Conservation (phyloP, 257 asterid species). For the Gentiana straminea region DNA sequence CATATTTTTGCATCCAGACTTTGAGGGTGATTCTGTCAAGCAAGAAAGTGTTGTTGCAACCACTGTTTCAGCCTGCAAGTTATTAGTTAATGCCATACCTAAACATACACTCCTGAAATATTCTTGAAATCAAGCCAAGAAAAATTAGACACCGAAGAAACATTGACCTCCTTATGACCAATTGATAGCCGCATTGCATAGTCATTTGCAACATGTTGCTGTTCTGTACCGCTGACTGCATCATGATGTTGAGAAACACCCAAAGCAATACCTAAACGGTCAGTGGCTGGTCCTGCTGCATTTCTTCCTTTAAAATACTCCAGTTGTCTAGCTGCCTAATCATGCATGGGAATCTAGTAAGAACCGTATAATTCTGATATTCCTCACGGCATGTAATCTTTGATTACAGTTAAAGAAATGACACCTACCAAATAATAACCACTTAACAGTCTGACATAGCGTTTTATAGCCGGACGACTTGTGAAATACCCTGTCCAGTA, state of each 20-base stretch:
- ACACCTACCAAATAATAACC: slow-evolving; percentile 69
- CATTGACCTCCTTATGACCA: slow-evolving; percentile 71
- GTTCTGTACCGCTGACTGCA: slow-evolving; percentile 81
- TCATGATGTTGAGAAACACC: slow-evolving; percentile 93
- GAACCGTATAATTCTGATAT: neutral
- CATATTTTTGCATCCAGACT: slow-evolving; percentile 38
- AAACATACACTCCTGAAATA: too few relatives aligned
- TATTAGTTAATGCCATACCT: slow-evolving; percentile 7
- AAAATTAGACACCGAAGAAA: neutral
- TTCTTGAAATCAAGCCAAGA: neutral
- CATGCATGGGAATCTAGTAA: slow-evolving; percentile 12
- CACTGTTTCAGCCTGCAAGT: slow-evolving; percentile 56
- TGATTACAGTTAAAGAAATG: neutral
- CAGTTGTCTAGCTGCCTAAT: slow-evolving; percentile 86
- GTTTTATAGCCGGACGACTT: slow-evolving; percentile 81
- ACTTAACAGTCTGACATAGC: slow-evolving; percentile 74
- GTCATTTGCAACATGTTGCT: slow-evolving; percentile 92
- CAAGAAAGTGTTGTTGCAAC: slow-evolving; percentile 67
- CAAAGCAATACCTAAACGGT: slow-evolving; percentile 65
- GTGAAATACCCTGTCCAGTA: slow-evolving; percentile 98
- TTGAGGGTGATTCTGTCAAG: slow-evolving; percentile 39
- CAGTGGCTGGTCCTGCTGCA: slow-evolving; percentile 54
- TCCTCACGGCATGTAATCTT: neutral
- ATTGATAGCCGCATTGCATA: slow-evolving; percentile 80
- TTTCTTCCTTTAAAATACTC: slow-evolving; percentile 63